Base-by-base conservation (phyloP, 139 green algal species). In the Chlorella sp. region DNA sequence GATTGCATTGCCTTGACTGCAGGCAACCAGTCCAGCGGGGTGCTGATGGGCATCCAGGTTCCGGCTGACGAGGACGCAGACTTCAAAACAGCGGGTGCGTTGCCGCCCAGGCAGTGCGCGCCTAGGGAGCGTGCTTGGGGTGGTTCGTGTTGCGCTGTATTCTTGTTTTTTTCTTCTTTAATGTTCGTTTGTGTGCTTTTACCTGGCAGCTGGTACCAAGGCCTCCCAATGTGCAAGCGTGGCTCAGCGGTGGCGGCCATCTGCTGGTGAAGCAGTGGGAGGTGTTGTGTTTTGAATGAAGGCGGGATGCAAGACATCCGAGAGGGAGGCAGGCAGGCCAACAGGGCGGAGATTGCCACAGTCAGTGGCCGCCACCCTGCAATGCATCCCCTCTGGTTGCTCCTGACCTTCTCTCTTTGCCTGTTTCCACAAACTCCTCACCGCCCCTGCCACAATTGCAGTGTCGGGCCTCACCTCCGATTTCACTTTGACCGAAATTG, bases 41-140 rank as follows among this genome's bases (percentile, higher is more conserved):
- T 98, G 69, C 93, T 99, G 91, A 75, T 99, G 88, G 97, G 97
- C 16, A 60, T 98, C 11, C 85, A 87, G 85, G 26, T 95, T 73
- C 80, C 81, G 2, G 88, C 88, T 0, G 78, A 87, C 15, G 87
- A 93, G 2, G n/a, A 73, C 64, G 90, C 57, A 0, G 92, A 85
- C 4, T 94, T 96, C 79, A 15, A 68, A 22, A 42, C 36, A 37
- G 90, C 88, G 12, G 84, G 84, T 88, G 84, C 21, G 83, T 60
- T n/a, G n/a, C n/a, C n/a, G n/a, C n/a, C n/a, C n/a, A n/a, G n/a
- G n/a, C n/a, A n/a, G n/a, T n/a, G n/a, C n/a, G n/a, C n/a, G n/a
- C n/a, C n/a, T n/a, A n/a, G n/a, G n/a, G n/a, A n/a, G n/a, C n/a
- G n/a, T 28, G 14, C 73, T 28, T n/a, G n/a, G 0, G 32, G 5